These are phyloP conservation scores for Kwoniella dendrophila DNA, from an alignment of 768 basidiomycete species.

Conservation along the genomic window DNA sequence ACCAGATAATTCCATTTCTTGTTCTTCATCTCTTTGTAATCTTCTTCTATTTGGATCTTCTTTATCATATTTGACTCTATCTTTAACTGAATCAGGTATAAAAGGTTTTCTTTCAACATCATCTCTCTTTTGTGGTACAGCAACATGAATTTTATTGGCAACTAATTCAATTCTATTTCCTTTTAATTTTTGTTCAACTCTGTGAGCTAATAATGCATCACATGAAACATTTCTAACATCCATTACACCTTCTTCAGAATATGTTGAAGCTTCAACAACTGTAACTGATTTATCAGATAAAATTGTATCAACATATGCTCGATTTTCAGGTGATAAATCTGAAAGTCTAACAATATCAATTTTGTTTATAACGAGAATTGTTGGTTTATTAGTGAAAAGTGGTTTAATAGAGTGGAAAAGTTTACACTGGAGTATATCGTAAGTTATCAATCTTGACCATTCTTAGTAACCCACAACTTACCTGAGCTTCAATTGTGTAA, in stretches of 20 bases:
- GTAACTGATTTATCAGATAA: conserved; percentile 67
- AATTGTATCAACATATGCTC: conserved; percentile 83
- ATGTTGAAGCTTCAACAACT: conserved; percentile 83
- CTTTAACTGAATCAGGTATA: conserved; percentile 82
- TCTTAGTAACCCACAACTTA: conserved; percentile 55
- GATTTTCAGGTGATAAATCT: conserved; percentile 75
- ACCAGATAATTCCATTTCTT: conserved; percentile 72
- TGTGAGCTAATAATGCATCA: conserved; percentile 89
- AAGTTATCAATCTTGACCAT: neutral
- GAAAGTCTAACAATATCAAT: conserved; percentile 87
- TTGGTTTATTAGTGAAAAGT: conserved; percentile 89
- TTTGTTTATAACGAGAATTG: conserved; percentile 95
- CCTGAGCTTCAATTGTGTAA: conserved; percentile 94
- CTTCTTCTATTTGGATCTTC: conserved; percentile 74
- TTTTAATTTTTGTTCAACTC: conserved; percentile 91
- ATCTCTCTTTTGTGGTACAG: conserved; percentile 85
- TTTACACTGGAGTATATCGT: conserved; percentile 69
- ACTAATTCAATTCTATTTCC: conserved; percentile 89
- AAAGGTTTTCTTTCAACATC: conserved; percentile 83
- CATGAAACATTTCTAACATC: conserved; percentile 93
- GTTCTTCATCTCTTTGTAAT: conserved; percentile 79
- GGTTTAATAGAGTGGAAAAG: conserved; percentile 99
- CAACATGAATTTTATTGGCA: conserved; percentile 93
- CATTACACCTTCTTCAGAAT: conserved; percentile 97
- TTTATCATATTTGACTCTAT: conserved; percentile 80